Conservation (phyloP, 2,329 filamentous ascomycete species). For the Ascosphaera pollenicola region DNA sequence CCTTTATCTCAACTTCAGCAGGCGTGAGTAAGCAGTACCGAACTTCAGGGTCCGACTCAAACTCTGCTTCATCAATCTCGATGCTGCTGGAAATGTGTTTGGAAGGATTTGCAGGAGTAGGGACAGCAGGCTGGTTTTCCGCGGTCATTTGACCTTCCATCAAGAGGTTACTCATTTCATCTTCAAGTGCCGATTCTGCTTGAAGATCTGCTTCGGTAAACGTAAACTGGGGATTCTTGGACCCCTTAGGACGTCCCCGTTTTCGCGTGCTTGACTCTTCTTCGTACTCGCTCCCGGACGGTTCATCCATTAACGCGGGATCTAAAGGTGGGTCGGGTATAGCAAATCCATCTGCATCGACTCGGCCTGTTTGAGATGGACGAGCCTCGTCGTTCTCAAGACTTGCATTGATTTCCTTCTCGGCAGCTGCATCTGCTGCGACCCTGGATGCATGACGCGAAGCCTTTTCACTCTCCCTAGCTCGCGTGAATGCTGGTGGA, state of each 20-base stretch:
- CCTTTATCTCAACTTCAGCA: constrained; percentile 60
- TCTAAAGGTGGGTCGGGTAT: constrained; percentile 32
- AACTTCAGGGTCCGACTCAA: constrained; percentile 77
- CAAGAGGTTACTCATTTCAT: constrained; percentile 49
- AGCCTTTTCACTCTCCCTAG: constrained; percentile 36
- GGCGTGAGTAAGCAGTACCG: constrained; percentile 52
- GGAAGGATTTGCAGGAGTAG: constrained; percentile 3
- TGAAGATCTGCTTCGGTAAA: constrained; percentile 39
- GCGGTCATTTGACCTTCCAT: constrained; percentile 26
- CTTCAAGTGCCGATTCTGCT: constrained; percentile 35
- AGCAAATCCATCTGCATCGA: constrained; percentile 47
- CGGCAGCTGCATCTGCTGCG: constrained; percentile 16
- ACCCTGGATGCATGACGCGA: constrained; percentile 19
- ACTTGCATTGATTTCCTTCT: constrained; percentile 28
- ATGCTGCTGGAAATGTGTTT: constrained; percentile 29
- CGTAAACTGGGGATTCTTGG: constrained; percentile 16
- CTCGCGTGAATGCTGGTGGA: constrained; percentile 51
- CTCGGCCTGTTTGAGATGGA: constrained; percentile 14
- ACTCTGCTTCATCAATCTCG: constrained; percentile 58
- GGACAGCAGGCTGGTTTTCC: constrained; percentile 20
- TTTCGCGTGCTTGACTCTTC: constrained; percentile 5
- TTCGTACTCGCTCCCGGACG: background rate
- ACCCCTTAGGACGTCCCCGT: constrained; percentile 12
- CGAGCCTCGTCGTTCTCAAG: constrained; percentile 20
- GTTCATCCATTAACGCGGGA: constrained; percentile 14